A percentile compares a stretch with the other conserved stretches of the same genome.
These are phyloP conservation scores for Zarea fungicola DNA, from an alignment of 2,329 filamentous ascomycete species.

Conservation along the genomic window DNA sequence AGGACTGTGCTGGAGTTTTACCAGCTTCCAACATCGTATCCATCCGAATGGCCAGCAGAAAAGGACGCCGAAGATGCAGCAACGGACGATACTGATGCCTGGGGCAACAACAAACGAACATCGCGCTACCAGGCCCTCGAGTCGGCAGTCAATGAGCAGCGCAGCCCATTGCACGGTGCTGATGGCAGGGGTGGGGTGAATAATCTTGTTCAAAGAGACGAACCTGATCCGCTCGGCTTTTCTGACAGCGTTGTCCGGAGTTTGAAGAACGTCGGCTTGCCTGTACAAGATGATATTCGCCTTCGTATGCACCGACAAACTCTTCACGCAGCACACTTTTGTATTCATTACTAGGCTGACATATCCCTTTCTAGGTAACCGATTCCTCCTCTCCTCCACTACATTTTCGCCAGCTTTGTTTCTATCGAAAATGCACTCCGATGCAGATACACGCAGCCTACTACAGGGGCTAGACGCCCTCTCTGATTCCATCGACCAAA, in stretches of 20 bases:
- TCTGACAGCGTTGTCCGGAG: conserved; percentile 81
- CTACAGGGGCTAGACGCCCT: conserved; percentile 79
- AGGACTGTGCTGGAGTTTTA: conserved; percentile 82
- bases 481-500: conserved; percentile 91
- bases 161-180: conserved; percentile 59
- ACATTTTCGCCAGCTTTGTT: conserved; percentile 91
- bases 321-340: background rate
- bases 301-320: conserved; percentile 51
- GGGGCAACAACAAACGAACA: conserved; percentile 54
- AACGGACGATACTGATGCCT: conserved; percentile 47
- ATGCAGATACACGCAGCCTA: conserved; percentile 75
- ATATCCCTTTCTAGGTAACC: conserved; percentile 57
- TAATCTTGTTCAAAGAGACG: conserved; percentile 82
- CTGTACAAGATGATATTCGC: conserved; percentile 76
- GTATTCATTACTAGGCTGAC: background rate
- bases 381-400: conserved; percentile 91
- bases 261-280: conserved; percentile 69
- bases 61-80: conserved; percentile 66
- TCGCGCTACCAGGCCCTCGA: conserved; percentile 84
- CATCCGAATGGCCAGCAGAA: conserved; percentile 80
- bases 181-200: conserved; percentile 64
- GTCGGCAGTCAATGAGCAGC: conserved; percentile 63
- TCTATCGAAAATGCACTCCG: conserved; percentile 83
- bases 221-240: conserved; percentile 85
- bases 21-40: conserved; percentile 72